Percentiles rank a stretch among this genome's conserved stretches.
These are phyloP conservation scores for Fusarium nygamai DNA, from an alignment of 2,329 filamentous ascomycete genomes.

Conservation along the genomic window DNA sequence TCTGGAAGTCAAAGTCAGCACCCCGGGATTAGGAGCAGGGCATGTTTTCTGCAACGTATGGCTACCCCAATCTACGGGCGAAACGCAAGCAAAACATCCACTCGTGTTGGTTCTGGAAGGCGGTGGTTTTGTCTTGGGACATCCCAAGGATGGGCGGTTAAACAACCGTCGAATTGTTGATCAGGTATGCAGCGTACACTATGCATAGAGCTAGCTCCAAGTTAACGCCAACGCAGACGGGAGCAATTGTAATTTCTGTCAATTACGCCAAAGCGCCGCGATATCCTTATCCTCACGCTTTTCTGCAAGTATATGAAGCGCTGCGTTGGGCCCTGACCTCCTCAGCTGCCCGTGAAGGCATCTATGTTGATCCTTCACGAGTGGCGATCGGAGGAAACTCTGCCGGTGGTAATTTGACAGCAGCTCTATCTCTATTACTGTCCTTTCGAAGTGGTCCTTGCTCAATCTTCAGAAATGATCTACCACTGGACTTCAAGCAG, in stretches of 20 bases:
- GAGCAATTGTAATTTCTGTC: not conserved
- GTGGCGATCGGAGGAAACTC: not conserved
- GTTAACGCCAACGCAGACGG: fast-evolving
- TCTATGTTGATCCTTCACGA: not conserved
- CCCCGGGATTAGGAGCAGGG: fast-evolving
- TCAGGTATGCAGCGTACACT: fast-evolving
- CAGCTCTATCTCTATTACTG: not conserved
- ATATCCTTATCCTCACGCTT: not conserved
- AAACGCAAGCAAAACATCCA: fast-evolving
- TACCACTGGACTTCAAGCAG: not conserved
- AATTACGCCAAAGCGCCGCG: not conserved
- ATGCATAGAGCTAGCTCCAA: fast-evolving
- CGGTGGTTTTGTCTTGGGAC: not conserved
- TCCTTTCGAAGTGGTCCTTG: not conserved
- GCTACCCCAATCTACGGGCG: not conserved
- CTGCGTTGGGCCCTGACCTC: fast-evolving
- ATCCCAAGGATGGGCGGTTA: not conserved
- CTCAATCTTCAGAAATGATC: fast-evolving
- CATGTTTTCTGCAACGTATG: not conserved
- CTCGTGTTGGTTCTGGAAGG: not conserved
- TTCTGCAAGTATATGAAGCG: not conserved
- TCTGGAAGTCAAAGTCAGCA: fast-evolving
- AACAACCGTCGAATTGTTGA: not conserved
- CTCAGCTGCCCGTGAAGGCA: not conserved
- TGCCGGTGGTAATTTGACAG: not conserved